Percentiles rank a stretch among this genome's conserved stretches.
Evolutionary conservation across 2,329 filamentous ascomycete genomes (phyloP).

Genomic region (Xylaria polymorpha): DNA sequence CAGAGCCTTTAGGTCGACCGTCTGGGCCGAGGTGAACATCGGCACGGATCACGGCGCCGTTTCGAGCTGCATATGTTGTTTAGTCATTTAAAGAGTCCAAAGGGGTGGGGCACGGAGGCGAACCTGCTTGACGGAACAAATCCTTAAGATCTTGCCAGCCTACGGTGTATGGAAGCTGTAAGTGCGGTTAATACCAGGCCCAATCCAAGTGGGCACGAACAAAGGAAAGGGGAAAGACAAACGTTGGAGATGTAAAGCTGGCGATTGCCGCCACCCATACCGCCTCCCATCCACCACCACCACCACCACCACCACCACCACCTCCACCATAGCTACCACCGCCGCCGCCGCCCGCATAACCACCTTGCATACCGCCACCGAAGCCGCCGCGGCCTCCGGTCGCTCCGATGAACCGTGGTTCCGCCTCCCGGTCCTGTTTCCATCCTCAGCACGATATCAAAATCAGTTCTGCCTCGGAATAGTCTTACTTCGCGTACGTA

Average conservation of each 20-base stretch:
- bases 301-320: slow-evolving; percentile 64
- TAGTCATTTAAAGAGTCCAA: slow-evolving; percentile 9
- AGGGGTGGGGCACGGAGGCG: slow-evolving; percentile 54
- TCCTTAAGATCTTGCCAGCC: slow-evolving; percentile 99
- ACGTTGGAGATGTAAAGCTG: slow-evolving; percentile 99
- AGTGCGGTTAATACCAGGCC: slow-evolving; percentile 47
- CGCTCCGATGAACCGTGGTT: slow-evolving; percentile 92
- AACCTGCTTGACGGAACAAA: slow-evolving; percentile 97
- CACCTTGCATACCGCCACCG: slow-evolving; percentile 60
- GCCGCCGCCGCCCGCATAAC: slow-evolving; percentile 66
- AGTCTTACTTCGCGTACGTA: slow-evolving; percentile 92
- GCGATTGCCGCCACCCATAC: slow-evolving; percentile 73
- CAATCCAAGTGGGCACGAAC: slow-evolving; percentile 36
- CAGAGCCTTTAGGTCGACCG: slow-evolving; percentile 94
- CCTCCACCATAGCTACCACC: slow-evolving; percentile 65
- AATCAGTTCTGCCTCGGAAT: slow-evolving; percentile 31
- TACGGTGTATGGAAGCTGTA: slow-evolving; percentile 92
- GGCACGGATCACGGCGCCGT: slow-evolving; percentile 88
- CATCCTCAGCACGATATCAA: slow-evolving; percentile 41
- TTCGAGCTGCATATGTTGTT: slow-evolving; percentile 59
- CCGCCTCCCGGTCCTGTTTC: slow-evolving; percentile 90
- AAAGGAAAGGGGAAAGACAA: slow-evolving; percentile 67
- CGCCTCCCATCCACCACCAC: slow-evolving; percentile 60
- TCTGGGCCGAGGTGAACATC: slow-evolving; percentile 94
- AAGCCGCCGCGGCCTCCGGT: slow-evolving; percentile 68